Evolutionary conservation across 2,329 filamentous ascomycete genomes (phyloP).

Genomic region (Beauveria scarabaeidicola): DNA sequence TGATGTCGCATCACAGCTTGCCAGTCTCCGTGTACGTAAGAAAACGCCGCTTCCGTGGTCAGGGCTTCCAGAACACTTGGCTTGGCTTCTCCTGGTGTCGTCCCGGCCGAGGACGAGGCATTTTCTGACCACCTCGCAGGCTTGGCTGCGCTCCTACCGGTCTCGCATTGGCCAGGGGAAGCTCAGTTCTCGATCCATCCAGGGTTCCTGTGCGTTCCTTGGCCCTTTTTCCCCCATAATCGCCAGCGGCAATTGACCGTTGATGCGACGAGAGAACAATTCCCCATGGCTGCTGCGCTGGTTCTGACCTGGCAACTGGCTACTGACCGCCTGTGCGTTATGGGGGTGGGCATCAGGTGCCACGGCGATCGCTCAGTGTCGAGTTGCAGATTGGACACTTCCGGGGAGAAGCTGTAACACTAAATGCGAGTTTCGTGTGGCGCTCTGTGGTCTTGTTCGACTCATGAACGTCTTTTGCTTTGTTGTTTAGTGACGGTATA

Average conservation of each 20-base stretch:
- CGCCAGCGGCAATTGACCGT: constrained; percentile 5
- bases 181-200: constrained; percentile 11
- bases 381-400: not conserved
- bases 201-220: constrained; percentile 6
- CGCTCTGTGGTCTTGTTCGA: constrained; percentile 2
- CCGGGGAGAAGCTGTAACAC: constrained; percentile 1
- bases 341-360: constrained; percentile 8
- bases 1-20: constrained; percentile 4
- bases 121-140: constrained; percentile 8
- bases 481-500: not conserved
- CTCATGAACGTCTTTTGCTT: not conserved
- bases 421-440: constrained; percentile 3
- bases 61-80: constrained; percentile 7
- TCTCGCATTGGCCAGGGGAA: constrained; percentile 7
- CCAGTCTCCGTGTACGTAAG: constrained; percentile 7
- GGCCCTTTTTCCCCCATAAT: not conserved
- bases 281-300: not conserved
- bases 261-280: not conserved
- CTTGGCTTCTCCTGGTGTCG: constrained; percentile 1
- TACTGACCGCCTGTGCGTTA: constrained; percentile 9
- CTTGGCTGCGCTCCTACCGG: constrained; percentile 1
- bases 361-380: constrained; percentile 1
- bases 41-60: constrained; percentile 9
- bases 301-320: constrained; percentile 2
- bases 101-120: constrained; percentile 11